Conservation (phyloP, 352 stramenopile genomes). For the Pythium folliculosum region DNA sequence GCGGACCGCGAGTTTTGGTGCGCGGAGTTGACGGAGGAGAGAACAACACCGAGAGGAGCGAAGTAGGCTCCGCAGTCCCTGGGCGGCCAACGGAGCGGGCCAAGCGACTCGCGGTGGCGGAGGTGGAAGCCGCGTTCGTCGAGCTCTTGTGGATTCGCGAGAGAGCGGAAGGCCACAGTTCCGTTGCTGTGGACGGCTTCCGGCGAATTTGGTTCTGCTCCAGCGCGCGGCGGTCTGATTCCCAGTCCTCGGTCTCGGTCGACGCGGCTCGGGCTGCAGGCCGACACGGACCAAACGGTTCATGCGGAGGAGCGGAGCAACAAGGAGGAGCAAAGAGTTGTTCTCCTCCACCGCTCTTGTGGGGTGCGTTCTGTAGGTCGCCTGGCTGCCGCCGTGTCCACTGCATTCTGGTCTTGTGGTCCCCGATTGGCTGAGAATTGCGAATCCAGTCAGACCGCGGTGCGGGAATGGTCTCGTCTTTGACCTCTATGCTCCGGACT, state of each 20-base stretch:
- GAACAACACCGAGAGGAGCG: background rate
- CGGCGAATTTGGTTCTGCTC: slow-evolving; percentile 1
- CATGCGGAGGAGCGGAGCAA: slow-evolving; percentile 3
- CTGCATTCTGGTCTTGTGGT: slow-evolving; percentile 10
- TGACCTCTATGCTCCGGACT: slow-evolving; percentile 1
- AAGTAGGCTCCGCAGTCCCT: background rate
- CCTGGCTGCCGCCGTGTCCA: slow-evolving; percentile 23
- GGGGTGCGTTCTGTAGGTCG: slow-evolving; percentile 6
- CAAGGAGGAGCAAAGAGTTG: slow-evolving; percentile 10
- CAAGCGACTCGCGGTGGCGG: background rate
- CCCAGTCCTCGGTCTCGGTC: slow-evolving; percentile 7
- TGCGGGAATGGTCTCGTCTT: slow-evolving; percentile 5
- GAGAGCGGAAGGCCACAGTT: slow-evolving; percentile 14
- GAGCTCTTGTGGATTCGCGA: background rate
- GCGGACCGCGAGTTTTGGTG: background rate
- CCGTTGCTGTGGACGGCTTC: slow-evolving; percentile 20
- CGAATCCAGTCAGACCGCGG: slow-evolving; percentile 25
- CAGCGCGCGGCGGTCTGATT: background rate
- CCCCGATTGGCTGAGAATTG: slow-evolving; percentile 18
- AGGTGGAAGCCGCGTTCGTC: background rate
- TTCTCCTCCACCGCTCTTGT: background rate
- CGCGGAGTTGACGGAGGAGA: slow-evolving; percentile 8
- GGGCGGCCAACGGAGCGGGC: background rate
- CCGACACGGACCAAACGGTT: slow-evolving; percentile 3
- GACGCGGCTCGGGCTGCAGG: slow-evolving; percentile 8